Percentiles rank a stretch among this genome's conserved stretches.
phyloP scores from a whole-genome alignment of 208 protist genomes.

The Tritrichomonas musculus region DNA sequence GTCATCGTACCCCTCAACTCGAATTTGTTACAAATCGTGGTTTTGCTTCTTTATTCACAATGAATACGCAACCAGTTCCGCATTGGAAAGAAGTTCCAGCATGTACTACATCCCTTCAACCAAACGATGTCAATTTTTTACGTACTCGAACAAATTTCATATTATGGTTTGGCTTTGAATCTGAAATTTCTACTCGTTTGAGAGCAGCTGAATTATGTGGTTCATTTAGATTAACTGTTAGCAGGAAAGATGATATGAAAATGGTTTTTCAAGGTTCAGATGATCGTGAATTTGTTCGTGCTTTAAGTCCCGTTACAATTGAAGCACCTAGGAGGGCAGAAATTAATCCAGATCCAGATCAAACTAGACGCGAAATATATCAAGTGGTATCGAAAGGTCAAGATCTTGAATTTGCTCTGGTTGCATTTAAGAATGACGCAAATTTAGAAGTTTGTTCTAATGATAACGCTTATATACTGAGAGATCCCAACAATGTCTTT shows the following conservation, averaged over 20 bases:
- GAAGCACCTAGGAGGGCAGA: neutral
- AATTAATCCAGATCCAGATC: neutral
- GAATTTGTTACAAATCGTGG: slow-evolving; percentile 15
- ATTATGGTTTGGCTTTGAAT: slow-evolving; percentile 4
- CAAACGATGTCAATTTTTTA: neutral
- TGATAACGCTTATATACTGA: slow-evolving; percentile 19
- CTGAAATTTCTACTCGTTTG: neutral
- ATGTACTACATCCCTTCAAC: neutral
- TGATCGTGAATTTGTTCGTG: neutral
- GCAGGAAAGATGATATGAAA: neutral
- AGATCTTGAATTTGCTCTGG: neutral
- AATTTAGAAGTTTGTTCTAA: neutral
- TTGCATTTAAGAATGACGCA: neutral
- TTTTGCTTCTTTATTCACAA: neutral
- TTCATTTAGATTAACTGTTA: neutral
- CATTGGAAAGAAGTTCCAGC: slow-evolving; percentile 28
- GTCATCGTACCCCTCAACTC: neutral
- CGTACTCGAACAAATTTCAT: neutral
- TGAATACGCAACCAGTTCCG: neutral
- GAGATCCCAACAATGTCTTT: neutral
- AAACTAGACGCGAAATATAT: neutral
- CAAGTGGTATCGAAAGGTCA: neutral
- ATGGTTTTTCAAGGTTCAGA: neutral
- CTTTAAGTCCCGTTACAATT: neutral
- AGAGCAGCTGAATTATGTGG: neutral